Evolutionary conservation across 768 basidiomycete genomes (phyloP), one percentile per base, ranked within the genome.

Genomic region (Calocera cornea): DNA sequence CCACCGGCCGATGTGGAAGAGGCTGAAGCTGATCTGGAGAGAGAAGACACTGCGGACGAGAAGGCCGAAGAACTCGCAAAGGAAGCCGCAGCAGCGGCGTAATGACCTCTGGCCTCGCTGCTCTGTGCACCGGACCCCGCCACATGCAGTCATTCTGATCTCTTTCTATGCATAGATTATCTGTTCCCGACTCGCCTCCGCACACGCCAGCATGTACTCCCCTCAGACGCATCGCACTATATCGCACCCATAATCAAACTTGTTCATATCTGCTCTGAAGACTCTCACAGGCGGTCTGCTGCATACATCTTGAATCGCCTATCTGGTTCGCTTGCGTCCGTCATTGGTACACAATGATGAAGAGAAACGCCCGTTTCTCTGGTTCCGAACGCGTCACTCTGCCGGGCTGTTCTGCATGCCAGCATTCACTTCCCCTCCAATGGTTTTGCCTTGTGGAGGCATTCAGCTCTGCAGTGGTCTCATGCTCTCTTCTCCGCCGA

Each of bases 11-110:
- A 60, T 27, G 54, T 60, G 27, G 54, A 60, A 29, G 54, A 60
- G 54, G 54, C 54, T 60, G 54, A 60, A 31, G 54, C 54, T 33
- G 54, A 60, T 33, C 14, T 60, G 24, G 54, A 60, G 54, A 60
- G 22, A 27, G 54, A 60, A 10, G 54, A 60, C 27, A 27, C 54
- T 5, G 54, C 54, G 27, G 54, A 60, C 27, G 54, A 12, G 19
- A 60, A 60, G 31, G 54, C 54, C 16, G 54, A 60, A 60, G 22
- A 31, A 33, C 14, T 33, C 31, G 54, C 31, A 5, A 60, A 60
- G 31, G 54, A 60, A 8, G 54, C 54, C 14, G 54, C 54, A 16
- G 54, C 54, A 14, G 54, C 54, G 24, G 54, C 31, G 2, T 60
- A 33, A 33, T 31, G 54, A 12, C 24, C 5, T 10, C 24, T 10